Base-by-base conservation (phyloP, 305 asterid species). In the Fraxinus platypoda region DNA sequence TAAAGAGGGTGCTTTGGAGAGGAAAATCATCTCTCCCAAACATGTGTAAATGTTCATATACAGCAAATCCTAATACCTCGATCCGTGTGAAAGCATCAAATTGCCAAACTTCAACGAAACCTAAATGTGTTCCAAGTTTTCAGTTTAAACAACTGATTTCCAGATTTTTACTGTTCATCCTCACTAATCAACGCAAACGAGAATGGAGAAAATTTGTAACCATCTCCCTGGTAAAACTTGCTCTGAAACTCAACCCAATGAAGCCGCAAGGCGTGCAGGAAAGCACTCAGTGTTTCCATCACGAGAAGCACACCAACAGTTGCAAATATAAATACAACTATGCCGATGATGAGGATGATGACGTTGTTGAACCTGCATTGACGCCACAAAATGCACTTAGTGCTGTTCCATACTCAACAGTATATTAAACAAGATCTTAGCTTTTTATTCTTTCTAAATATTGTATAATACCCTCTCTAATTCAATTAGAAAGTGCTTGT, bases 241-340 rank as follows among this genome's bases (percentile, higher is more conserved):
- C 66, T 81, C 83, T 88, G 91, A 64, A 88, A 88, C 80, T 88
- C 91, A 11, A 85, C 90, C 90, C 90, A 86, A 19, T 89, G 92
- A 81, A 89, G 90, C 79, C 88, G 85, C 81, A 89, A 81, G 17
- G 91, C 91, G 71, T 89, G 91, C 79, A 87, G 78, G 86, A 87
- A 89, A 64, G 91, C 92, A 77, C 91, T 89, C 5, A 89, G 87
- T 62, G 91, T 88, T 83, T 87, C 92, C 90, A 89, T 89, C 80
- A 86, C 88, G 28, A 89, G 87, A 12, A 89, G 87, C 38, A 89
- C 90, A 33, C 90, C 87, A 79, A 84, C 87, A 33, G 92, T 89
- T 49, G 90, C 89, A 75, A 59, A 83, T 77, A 88, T 68, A 76
- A 89, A 87, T 17, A 89, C 86, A 34, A 83, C 74, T 76, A 89